These are phyloP conservation scores for Entelexis paramagnoliae DNA, from an alignment of 1,139 yeast species.

Conservation along the genomic window DNA sequence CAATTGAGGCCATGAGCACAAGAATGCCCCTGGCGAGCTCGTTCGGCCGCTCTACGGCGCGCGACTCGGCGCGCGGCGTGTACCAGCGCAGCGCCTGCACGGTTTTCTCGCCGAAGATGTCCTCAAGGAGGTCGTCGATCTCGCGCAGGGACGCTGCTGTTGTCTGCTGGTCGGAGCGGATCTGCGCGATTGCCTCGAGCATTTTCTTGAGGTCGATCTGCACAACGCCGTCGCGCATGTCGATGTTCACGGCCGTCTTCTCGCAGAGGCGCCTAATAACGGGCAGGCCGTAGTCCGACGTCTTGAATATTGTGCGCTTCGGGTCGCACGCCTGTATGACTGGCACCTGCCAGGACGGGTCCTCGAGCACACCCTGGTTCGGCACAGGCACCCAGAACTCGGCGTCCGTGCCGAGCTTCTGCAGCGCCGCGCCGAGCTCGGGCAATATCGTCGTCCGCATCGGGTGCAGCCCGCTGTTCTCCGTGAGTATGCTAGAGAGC, in stretches of 20 bases:
- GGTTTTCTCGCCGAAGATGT: conserved; percentile 9
- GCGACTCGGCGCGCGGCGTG: background rate
- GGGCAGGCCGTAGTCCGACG: conserved; percentile 7
- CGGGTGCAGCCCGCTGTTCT: conserved; percentile 18
- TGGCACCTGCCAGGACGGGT: conserved; percentile 19
- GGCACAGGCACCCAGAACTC: conserved; percentile 18
- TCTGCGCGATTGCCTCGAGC: conserved; percentile 7
- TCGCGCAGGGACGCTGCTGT: conserved; percentile 9
- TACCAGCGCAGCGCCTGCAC: conserved; percentile 1
- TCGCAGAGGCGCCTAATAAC: conserved; percentile 12
- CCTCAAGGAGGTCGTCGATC: background rate
- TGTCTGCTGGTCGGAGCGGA: conserved; percentile 7
- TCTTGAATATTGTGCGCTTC: conserved; percentile 8
- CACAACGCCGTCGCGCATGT: background rate
- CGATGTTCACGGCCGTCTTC: conserved; percentile 8
- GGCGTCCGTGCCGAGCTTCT: background rate
- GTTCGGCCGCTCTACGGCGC: conserved; percentile 1
- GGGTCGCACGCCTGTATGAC: conserved; percentile 22
- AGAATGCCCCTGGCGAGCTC: conserved; percentile 11
- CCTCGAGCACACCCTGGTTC: conserved; percentile 18
- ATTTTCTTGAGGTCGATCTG: conserved; percentile 3
- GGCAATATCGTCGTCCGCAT: conserved; percentile 7
- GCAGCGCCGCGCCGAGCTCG: background rate
- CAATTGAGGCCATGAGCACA: conserved; percentile 9
- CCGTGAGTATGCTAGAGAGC: conserved; percentile 15